These are phyloP conservation scores for Grammothele lineata DNA, from an alignment of 768 basidiomycete species.

Conservation along the genomic window DNA sequence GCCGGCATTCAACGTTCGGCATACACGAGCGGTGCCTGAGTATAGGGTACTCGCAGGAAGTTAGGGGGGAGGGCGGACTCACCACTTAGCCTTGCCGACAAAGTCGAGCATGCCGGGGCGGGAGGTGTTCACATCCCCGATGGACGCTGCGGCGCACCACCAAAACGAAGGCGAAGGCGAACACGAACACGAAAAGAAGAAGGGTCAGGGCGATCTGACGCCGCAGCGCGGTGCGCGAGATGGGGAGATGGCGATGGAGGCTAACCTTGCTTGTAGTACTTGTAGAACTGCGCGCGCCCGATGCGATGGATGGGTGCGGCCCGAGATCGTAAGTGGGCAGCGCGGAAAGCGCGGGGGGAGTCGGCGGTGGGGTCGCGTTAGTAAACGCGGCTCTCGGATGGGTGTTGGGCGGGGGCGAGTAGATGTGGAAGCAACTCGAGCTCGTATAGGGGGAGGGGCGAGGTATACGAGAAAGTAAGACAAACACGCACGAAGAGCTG, in stretches of 20 bases:
- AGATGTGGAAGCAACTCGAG: too few relatives aligned
- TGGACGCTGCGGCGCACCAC: slow-evolving; percentile 59
- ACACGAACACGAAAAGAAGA: neutral
- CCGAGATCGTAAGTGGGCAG: too few relatives aligned
- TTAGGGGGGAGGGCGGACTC: slow-evolving; percentile 16
- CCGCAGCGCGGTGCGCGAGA: neutral
- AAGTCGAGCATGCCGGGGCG: slow-evolving; percentile 83
- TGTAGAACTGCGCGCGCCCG: slow-evolving; percentile 70
- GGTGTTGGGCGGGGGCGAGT: too few relatives aligned
- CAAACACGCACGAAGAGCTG: slow-evolving; percentile 76
- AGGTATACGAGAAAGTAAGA: too few relatives aligned
- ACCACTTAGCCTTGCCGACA: slow-evolving; percentile 89
- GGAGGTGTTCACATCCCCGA: slow-evolving; percentile 64
- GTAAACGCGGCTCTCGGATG: too few relatives aligned
- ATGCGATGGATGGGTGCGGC: too few relatives aligned
- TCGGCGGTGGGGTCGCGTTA: too few relatives aligned
- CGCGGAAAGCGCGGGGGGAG: too few relatives aligned
- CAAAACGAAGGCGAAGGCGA: neutral
- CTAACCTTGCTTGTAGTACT: slow-evolving; percentile 88
- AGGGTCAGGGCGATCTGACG: neutral
- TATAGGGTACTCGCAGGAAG: too few relatives aligned
- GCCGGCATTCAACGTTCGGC: neutral
- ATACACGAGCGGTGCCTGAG: too few relatives aligned
- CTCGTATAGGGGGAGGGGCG: slow-evolving; percentile 5
- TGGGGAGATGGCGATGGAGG: slow-evolving; percentile 1